These are phyloP conservation scores for Cyclotella sp. DNA, from an alignment of 108 stramenopile species.

Conservation along the genomic window DNA sequence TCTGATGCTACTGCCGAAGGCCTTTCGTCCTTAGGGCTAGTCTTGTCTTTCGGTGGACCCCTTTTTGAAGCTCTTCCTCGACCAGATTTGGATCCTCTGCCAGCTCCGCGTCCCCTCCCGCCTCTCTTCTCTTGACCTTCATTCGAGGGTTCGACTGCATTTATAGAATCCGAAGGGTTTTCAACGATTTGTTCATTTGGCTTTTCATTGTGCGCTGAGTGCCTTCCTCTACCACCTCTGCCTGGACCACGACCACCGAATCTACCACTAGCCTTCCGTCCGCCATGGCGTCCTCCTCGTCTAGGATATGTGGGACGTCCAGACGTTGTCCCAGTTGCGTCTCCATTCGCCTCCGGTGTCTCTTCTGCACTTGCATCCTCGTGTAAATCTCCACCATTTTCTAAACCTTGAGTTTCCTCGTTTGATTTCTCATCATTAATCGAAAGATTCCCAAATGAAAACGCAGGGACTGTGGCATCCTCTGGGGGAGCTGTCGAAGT, in stretches of 20 bases:
- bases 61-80: not conserved
- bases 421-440: slow-evolving; percentile 7
- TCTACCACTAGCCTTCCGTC: slow-evolving; percentile 3
- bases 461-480: not conserved
- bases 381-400: not conserved
- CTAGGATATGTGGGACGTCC: slow-evolving; percentile 6
- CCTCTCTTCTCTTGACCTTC: slow-evolving; percentile 10
- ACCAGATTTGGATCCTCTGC: not conserved
- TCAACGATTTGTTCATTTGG: not conserved
- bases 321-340: not conserved
- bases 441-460: slow-evolving; percentile 7
- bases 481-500: not conserved
- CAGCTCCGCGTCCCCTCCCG: slow-evolving; percentile 12
- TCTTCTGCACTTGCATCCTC: not conserved
- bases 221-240: slow-evolving; percentile 6
- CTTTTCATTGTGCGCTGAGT: not conserved
- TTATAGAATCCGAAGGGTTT: not conserved
- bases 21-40: not conserved
- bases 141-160: not conserved
- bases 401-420: not conserved
- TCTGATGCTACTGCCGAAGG: not conserved
- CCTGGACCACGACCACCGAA: slow-evolving; percentile 3
- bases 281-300: slow-evolving; percentile 14
- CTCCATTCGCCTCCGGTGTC: not conserved
- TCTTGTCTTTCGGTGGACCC: not conserved